Base-by-base conservation (phyloP, 805 yeast species). In the Yamadazyma akitaensis region DNA sequence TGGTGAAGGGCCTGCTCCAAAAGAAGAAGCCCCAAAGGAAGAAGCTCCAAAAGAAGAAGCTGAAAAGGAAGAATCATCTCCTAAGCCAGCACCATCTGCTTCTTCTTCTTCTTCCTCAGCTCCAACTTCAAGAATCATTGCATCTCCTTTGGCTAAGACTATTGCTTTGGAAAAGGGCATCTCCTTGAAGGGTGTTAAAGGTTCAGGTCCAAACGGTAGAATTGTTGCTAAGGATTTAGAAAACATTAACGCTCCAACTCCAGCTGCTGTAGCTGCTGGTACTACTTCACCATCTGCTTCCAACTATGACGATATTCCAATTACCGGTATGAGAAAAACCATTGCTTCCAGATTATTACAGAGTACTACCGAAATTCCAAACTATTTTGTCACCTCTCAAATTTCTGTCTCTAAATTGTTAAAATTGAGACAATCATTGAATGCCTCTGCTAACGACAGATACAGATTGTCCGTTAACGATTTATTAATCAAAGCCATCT, bases 171-270 rank as follows among this genome's bases (percentile, higher is more conserved):
- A 92, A 68, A 81, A 84, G 68, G 99, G 98, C 60, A 76, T 92
- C 61, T 78, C 95, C 37, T 80, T 92, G 62, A 88, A 86, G 73
- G 81, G 81, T 59, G 75, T 94, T 62, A 81, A 81, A 68, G 98
- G 98, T 62, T 71, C 96, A 37, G 99, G 99, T 58, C 98, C 98
- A 64, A 77, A 78, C 61, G 98, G 98, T 57, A 88, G 99, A 76
- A 88, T 94, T 65, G 77, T 88, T 55, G 94, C 91, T 62, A 82
- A 82, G 60, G 99, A 94, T 65, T 86, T 94, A 55, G 97, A 92
- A 72, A 73, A 73, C 59, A 80, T 72, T 73, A 73, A 80, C 68
- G 62, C 71, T 17, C 64, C 77, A 45, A 56, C 76, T 26, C 33
- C 41, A 7, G 21, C 32, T 26, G 55, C 74, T 31, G 57, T 70